Evolutionary conservation across 306 rosid genomes (phyloP).

Genomic region (Cercis canadensis): DNA sequence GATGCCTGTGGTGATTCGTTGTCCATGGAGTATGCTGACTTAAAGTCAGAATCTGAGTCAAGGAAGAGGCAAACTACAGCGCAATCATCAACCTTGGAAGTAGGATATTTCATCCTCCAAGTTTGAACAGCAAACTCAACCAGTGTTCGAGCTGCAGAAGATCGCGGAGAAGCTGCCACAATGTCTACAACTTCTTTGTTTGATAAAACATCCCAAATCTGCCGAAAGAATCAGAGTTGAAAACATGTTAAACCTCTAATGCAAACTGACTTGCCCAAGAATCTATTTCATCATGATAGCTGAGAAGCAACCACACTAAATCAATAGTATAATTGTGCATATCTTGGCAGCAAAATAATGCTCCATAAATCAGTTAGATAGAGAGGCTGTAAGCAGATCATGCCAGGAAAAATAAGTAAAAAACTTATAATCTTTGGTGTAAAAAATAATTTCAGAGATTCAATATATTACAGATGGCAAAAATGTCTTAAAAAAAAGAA

Average conservation of each 20-base stretch:
- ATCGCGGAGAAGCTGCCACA: slow-evolving; percentile 47
- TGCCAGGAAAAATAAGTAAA: not conserved
- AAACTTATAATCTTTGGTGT: too few relatives aligned
- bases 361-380: not conserved
- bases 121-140: slow-evolving; percentile 52
- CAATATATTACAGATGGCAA: not conserved
- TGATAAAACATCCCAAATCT: slow-evolving; percentile 68
- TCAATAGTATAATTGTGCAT: not conserved
- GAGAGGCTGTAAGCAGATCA: not conserved
- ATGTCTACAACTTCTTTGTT: slow-evolving; percentile 59
- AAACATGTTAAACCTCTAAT: not conserved
- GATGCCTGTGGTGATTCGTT: slow-evolving; percentile 35
- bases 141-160: slow-evolving; percentile 47
- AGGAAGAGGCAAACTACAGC: slow-evolving; percentile 65
- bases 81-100: slow-evolving; percentile 56
- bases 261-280: too few relatives aligned
- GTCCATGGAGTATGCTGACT: not conserved
- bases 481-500: not conserved
- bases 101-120: slow-evolving; percentile 51
- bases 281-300: too few relatives aligned
- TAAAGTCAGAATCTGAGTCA: slow-evolving; percentile 18
- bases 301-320: too few relatives aligned
- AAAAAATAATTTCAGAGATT: too few relatives aligned
- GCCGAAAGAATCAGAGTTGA: not conserved
- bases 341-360: not conserved